These are phyloP conservation scores for Talaromyces albobiverticillius DNA, from an alignment of 2,329 filamentous ascomycete genomes.

Conservation along the genomic window DNA sequence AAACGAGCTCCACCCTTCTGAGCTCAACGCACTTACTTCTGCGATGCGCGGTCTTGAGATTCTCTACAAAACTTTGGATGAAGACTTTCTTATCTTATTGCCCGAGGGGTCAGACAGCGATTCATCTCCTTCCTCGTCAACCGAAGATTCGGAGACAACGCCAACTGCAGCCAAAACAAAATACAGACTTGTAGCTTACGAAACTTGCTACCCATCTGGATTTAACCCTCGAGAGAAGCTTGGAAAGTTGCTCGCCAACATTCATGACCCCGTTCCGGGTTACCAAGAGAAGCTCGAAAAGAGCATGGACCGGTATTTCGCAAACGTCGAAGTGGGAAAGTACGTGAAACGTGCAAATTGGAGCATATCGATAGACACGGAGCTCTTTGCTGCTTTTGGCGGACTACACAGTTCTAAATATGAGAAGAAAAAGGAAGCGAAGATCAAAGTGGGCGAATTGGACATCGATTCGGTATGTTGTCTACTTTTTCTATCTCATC, in stretches of 20 bases:
- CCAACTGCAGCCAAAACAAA: slow-evolving; percentile 27
- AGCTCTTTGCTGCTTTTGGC: slow-evolving; percentile 40
- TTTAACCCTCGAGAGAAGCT: slow-evolving; percentile 59
- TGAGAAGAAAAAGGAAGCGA: slow-evolving; percentile 22
- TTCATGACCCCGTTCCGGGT: slow-evolving; percentile 50
- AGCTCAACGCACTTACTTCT: slow-evolving; percentile 27
- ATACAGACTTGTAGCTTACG: slow-evolving; percentile 58
- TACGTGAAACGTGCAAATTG: slow-evolving; percentile 55
- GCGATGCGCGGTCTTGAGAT: slow-evolving; percentile 44
- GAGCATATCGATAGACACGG: slow-evolving; percentile 38
- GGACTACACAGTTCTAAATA: slow-evolving; percentile 26
- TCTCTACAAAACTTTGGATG: slow-evolving; percentile 54
- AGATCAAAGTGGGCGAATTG: slow-evolving; percentile 33
- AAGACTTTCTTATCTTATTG: slow-evolving; percentile 59
- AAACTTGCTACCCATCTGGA: slow-evolving; percentile 56
- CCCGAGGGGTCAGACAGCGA: slow-evolving; percentile 31
- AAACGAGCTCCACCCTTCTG: slow-evolving; percentile 37
- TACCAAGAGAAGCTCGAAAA: slow-evolving; percentile 28
- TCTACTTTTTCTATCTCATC: too few species aligned
- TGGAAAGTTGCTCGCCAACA: slow-evolving; percentile 49
- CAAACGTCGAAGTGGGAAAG: slow-evolving; percentile 21
- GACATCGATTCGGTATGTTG: slow-evolving; percentile 45
- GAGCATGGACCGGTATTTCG: slow-evolving; percentile 32
- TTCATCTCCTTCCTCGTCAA: neutral
- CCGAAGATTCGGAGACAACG: neutral